These are phyloP conservation scores for Boletus huronensis DNA, from an alignment of 768 basidiomycete genomes.

Conservation along the genomic window DNA sequence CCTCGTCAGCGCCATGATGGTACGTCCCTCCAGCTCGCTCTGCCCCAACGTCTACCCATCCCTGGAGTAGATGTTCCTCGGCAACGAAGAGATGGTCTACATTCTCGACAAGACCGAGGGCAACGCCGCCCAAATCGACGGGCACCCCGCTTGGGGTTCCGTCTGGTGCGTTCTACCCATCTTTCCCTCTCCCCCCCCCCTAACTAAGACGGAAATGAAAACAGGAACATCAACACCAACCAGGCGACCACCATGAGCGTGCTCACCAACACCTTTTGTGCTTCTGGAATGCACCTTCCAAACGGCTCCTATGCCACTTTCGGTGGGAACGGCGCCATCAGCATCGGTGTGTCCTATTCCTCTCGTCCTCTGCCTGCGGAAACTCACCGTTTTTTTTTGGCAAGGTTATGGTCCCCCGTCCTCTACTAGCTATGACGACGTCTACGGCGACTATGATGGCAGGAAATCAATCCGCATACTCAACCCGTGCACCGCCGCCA, in stretches of 20 bases:
- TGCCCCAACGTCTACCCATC: background rate
- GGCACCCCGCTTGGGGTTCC: conserved; percentile 72
- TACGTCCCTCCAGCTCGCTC: conserved; percentile 20
- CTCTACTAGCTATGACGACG: conserved; percentile 44
- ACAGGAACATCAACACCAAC: conserved; percentile 20
- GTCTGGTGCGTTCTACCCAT: conserved; percentile 44
- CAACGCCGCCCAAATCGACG: conserved; percentile 60
- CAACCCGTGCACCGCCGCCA: conserved; percentile 57
- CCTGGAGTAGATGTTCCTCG: conserved; percentile 64
- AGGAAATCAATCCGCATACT: conserved; percentile 75
- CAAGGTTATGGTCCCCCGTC: conserved; percentile 34
- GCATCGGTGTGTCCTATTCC: conserved; percentile 34
- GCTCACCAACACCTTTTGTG: conserved; percentile 69
- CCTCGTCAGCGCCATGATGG: conserved; percentile 52
- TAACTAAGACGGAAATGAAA: background rate
- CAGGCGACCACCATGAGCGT: conserved; percentile 35
- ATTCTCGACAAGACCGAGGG: conserved; percentile 86
- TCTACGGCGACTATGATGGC: conserved; percentile 79
- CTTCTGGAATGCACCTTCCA: conserved; percentile 76
- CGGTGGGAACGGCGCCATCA: conserved; percentile 71
- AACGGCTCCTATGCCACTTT: conserved; percentile 72
- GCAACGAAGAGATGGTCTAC: conserved; percentile 77
- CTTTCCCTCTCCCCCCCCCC: background rate
- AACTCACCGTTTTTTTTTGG: conserved; percentile 24
- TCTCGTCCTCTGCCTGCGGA: conserved; percentile 10